Evolutionary conservation across 352 stramenopile species (phyloP).

Genomic region (Globisporangium rhizosaccharum): DNA sequence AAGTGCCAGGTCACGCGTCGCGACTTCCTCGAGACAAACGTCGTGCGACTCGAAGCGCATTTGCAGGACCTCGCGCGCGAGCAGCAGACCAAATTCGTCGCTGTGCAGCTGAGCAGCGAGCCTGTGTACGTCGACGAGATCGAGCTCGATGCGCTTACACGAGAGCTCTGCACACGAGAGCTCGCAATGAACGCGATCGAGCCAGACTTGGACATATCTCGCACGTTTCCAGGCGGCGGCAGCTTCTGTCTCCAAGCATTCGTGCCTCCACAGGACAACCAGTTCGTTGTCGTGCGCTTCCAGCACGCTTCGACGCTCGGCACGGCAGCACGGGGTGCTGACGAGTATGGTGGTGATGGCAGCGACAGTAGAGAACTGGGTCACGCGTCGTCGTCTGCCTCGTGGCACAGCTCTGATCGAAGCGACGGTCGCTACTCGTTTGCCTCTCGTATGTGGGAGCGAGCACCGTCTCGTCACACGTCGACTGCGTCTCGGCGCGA

Average conservation of each 20-base stretch:
- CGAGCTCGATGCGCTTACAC: slow-evolving; percentile 19
- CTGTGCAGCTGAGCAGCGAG: slow-evolving; percentile 12
- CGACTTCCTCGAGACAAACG: slow-evolving; percentile 25
- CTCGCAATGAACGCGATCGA: slow-evolving; percentile 18
- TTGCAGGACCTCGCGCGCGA: slow-evolving; percentile 15
- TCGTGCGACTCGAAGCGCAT: slow-evolving; percentile 31
- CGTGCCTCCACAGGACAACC: background rate
- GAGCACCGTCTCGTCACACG: background rate
- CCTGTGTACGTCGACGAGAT: slow-evolving; percentile 15
- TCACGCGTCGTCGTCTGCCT: no score
- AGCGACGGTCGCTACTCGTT: no score
- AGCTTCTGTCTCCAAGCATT: slow-evolving; percentile 32
- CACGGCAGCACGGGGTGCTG: background rate
- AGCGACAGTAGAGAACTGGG: background rate
- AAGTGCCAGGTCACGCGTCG: slow-evolving; percentile 6
- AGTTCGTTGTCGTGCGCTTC: slow-evolving; percentile 7
- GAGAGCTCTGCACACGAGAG: slow-evolving; percentile 24
- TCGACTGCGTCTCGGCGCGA: background rate
- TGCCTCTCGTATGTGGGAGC: background rate
- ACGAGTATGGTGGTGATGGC: background rate
- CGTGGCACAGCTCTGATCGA: no score
- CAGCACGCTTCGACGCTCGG: background rate
- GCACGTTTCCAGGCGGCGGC: slow-evolving; percentile 5
- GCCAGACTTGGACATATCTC: slow-evolving; percentile 16
- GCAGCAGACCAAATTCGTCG: slow-evolving; percentile 8